These are phyloP conservation scores for Simplicillium aogashimaense DNA, from an alignment of 2,329 filamentous ascomycete species.

Conservation along the genomic window DNA sequence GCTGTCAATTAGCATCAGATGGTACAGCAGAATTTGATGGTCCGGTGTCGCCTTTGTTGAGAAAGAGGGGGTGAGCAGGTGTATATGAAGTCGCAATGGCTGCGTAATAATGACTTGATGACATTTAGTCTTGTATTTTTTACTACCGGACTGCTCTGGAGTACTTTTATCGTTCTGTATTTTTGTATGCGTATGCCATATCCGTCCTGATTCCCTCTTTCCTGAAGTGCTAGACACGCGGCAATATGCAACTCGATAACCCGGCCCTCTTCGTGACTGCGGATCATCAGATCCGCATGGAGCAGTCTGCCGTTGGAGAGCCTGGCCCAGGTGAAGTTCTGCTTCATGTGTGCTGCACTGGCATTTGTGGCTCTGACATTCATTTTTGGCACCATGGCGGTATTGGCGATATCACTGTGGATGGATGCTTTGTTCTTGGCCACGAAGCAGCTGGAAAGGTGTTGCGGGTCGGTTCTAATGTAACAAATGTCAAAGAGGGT, in stretches of 20 bases:
- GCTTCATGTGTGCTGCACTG: constrained; percentile 52
- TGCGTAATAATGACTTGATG: too few species aligned
- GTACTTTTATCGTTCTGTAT: too few species aligned
- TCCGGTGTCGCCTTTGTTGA: too few species aligned
- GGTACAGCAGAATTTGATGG: too few species aligned
- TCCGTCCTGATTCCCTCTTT: too few species aligned
- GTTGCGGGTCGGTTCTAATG: constrained; percentile 43
- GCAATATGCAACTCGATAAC: constrained; percentile 21
- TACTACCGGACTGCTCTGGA: too few species aligned
- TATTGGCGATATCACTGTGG: constrained; percentile 53
- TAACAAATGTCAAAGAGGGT: constrained; percentile 38
- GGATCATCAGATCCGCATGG: constrained; percentile 46
- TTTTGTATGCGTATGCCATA: too few species aligned
- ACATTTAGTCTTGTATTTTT: too few species aligned
- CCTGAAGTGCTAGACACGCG: too few species aligned
- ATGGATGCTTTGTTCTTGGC: constrained; percentile 54
- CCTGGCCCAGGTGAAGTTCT: constrained; percentile 45
- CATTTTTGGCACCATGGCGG: constrained; percentile 58
- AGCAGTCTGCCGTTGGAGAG: constrained; percentile 45
- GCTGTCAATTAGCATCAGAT: too few species aligned
- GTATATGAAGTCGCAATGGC: too few species aligned
- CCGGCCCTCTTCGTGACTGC: constrained; percentile 49
- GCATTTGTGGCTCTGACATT: constrained; percentile 58
- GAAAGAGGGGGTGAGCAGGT: too few species aligned
- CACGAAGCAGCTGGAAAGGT: constrained; percentile 56